A percentile compares a stretch with the other conserved stretches of the same genome.
These are phyloP conservation scores for Dichomitus squalens DNA, from an alignment of 1,284 basidiomycete genomes.

Conservation along the genomic window DNA sequence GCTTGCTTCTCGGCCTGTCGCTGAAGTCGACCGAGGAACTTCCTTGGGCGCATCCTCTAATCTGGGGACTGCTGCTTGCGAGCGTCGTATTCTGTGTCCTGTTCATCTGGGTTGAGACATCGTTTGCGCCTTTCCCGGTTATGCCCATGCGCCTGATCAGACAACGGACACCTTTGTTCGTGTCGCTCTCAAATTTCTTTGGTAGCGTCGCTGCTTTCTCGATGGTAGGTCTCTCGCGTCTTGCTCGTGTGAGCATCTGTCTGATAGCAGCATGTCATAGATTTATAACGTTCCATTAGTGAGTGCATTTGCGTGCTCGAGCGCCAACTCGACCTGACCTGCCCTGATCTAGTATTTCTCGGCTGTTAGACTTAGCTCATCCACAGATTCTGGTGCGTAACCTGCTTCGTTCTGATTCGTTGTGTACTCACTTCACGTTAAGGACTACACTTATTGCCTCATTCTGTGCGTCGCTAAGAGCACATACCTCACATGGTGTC, in stretches of 20 bases:
- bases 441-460: conserved; percentile 84
- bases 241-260: neutral
- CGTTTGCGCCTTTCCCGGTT: conserved; percentile 77
- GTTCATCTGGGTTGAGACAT: conserved; percentile 77
- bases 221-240: conserved; percentile 55
- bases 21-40: conserved; percentile 82
- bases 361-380: conserved; percentile 76
- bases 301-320: conserved; percentile 27
- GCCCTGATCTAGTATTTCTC: conserved; percentile 66
- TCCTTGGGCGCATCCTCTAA: conserved; percentile 72
- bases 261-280: conserved; percentile 40
- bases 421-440: conserved; percentile 13
- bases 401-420: neutral
- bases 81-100: conserved; percentile 55
- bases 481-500: conserved; percentile 10
- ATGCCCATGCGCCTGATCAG: conserved; percentile 82
- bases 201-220: conserved; percentile 78
- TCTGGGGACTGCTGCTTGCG: conserved; percentile 64
- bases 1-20: conserved; percentile 75
- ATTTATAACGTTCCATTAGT: conserved; percentile 86
- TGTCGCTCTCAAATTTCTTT: conserved; percentile 81
- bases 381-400: conserved; percentile 68
- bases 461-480: conserved; percentile 60
- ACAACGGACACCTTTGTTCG: conserved; percentile 76
- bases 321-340: neutral